phyloP scores from a whole-genome alignment of 1,284 basidiomycete genomes.

The Sanguinoderma infundibulare region DNA sequence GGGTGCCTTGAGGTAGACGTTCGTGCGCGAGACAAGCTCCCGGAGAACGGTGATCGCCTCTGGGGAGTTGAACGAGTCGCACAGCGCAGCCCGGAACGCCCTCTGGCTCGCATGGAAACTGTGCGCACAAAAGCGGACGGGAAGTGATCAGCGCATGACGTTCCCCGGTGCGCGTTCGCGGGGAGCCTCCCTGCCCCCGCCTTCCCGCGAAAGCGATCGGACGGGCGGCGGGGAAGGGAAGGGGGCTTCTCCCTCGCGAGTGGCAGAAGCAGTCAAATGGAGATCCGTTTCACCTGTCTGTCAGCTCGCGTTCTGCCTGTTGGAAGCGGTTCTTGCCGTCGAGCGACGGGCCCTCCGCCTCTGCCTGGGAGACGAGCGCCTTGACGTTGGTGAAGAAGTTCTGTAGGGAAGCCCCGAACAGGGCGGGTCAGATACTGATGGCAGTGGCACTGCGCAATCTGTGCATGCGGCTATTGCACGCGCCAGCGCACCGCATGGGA shows the following conservation, averaged over 20 bases:
- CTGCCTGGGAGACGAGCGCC: constrained; percentile 71
- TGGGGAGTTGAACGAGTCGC: constrained; percentile 98
- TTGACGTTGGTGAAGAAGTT: constrained; percentile 94
- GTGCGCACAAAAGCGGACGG: constrained; percentile 7
- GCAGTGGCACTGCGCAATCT: not conserved
- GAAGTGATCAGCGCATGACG: constrained; percentile 10
- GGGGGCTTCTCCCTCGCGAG: no score
- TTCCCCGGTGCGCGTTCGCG: not conserved
- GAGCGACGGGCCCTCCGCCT: constrained; percentile 49
- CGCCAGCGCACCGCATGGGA: not conserved
- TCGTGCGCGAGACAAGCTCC: constrained; percentile 87
- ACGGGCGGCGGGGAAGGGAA: not conserved
- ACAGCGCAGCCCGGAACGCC: constrained; percentile 88
- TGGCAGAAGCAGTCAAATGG: not conserved
- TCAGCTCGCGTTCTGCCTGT: constrained; percentile 67
- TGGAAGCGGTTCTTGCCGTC: constrained; percentile 71
- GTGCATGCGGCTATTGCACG: not conserved
- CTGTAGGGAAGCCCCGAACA: constrained; percentile 44
- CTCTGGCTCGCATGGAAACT: constrained; percentile 81
- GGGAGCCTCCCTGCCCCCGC: not conserved
- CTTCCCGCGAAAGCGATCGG: not conserved
- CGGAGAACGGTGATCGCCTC: constrained; percentile 79
- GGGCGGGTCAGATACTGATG: not conserved
- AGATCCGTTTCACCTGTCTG: constrained; percentile 51
- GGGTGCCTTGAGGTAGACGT: constrained; percentile 83